These are phyloP conservation scores for Mollisiaceae sp. DNA, from an alignment of 2,329 filamentous ascomycete genomes.

Conservation along the genomic window DNA sequence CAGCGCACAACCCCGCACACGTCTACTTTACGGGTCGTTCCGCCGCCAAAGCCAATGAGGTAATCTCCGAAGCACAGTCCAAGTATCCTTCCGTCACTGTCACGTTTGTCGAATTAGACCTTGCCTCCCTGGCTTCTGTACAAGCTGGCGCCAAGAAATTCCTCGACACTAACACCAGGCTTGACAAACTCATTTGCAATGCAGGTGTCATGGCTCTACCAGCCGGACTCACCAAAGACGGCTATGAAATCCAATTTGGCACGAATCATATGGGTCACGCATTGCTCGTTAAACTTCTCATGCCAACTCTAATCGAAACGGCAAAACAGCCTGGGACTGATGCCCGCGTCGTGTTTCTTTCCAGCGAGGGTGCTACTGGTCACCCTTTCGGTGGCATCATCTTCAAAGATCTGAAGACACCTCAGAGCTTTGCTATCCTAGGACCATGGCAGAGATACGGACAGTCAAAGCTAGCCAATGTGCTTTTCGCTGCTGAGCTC, in stretches of 20 bases:
- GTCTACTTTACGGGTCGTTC: slow-evolving; percentile 47
- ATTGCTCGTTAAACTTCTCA: slow-evolving; percentile 47
- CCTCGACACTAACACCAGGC: slow-evolving; percentile 40
- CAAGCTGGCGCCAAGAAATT: slow-evolving; percentile 48
- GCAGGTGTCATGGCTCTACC: slow-evolving; percentile 51
- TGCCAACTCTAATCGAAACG: slow-evolving; percentile 43
- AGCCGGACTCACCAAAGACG: slow-evolving; percentile 47
- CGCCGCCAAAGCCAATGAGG: slow-evolving; percentile 43
- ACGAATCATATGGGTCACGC: slow-evolving; percentile 57
- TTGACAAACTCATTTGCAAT: slow-evolving; percentile 54
- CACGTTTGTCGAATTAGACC: slow-evolving; percentile 43
- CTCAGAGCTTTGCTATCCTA: slow-evolving; percentile 19
- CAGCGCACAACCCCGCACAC: slow-evolving; percentile 46
- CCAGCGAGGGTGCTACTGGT: slow-evolving; percentile 9
- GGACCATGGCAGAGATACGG: slow-evolving; percentile 48
- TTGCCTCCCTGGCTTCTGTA: slow-evolving; percentile 52
- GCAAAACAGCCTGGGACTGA: slow-evolving; percentile 24
- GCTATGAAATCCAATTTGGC: slow-evolving; percentile 55
- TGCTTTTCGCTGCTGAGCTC: slow-evolving; percentile 50
- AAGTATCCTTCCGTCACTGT: slow-evolving; percentile 20
- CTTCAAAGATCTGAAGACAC: slow-evolving; percentile 38
- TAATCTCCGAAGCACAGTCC: slow-evolving; percentile 24
- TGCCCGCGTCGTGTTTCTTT: slow-evolving; percentile 30
- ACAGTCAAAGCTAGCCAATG: slow-evolving; percentile 54
- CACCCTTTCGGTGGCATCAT: slow-evolving; percentile 35